phyloP scores from a whole-genome alignment of 768 basidiomycete species.

The Dioszegia aurantiaca region DNA sequence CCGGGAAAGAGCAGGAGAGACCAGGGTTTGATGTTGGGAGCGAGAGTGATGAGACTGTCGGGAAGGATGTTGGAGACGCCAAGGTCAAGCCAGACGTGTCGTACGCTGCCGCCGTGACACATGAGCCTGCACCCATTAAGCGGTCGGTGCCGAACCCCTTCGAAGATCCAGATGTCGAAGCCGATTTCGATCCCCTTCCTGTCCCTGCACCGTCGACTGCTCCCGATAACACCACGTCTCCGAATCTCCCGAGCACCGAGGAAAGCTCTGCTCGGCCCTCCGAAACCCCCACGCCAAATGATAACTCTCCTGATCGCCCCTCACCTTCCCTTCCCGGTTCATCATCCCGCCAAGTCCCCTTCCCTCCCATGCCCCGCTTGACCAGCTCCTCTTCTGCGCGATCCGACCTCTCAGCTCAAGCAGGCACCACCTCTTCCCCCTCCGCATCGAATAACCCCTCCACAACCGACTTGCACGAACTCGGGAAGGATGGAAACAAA shows the following conservation, averaged over 20 bases:
- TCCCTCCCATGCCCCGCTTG: constrained; percentile 19
- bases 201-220: neutral
- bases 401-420: constrained; percentile 18
- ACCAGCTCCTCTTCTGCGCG: constrained; percentile 19
- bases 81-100: constrained; percentile 1
- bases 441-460: constrained; percentile 3
- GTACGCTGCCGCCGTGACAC: constrained; percentile 13
- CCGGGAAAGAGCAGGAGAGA: neutral
- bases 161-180: no score
- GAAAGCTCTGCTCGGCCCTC: neutral
- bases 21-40: neutral
- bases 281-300: neutral
- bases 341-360: constrained; percentile 14
- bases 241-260: neutral
- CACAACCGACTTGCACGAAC: constrained; percentile 6
- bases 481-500: no score
- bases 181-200: no score
- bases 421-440: constrained; percentile 12
- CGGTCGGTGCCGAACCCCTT: neutral
- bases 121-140: neutral
- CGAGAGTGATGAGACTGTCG: neutral
- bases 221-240: neutral
- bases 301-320: neutral
- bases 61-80: neutral
- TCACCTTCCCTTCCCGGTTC: constrained; percentile 3